Evolutionary conservation across 352 stramenopile genomes (phyloP).

Genomic region (Elongisporangium undulatum): DNA sequence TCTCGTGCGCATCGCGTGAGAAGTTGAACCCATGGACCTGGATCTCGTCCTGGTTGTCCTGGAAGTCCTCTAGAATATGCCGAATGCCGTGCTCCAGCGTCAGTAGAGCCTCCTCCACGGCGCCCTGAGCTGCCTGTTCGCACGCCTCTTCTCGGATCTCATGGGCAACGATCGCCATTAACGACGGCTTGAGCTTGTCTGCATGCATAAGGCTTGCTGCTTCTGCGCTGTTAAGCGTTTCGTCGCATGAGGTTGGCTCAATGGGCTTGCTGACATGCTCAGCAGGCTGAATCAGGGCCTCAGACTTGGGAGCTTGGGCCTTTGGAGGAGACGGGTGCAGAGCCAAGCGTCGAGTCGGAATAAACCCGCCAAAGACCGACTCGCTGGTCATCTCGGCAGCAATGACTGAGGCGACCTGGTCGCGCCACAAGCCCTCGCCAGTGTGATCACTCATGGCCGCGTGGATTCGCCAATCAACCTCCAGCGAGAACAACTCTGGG

Average conservation of each 20-base stretch:
- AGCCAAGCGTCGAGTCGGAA: slow-evolving; percentile 26
- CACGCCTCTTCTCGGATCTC: slow-evolving; percentile 15
- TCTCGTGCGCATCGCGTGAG: slow-evolving; percentile 27
- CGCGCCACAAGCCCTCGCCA: slow-evolving; percentile 28
- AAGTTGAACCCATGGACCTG: slow-evolving; percentile 34
- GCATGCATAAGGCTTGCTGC: not conserved
- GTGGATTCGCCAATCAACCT: slow-evolving; percentile 33
- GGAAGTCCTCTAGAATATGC: slow-evolving; percentile 32
- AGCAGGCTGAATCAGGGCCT: not conserved
- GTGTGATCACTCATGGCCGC: slow-evolving; percentile 14
- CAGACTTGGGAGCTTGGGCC: not conserved
- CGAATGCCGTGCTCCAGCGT: slow-evolving; percentile 45
- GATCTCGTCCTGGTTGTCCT: slow-evolving; percentile 27
- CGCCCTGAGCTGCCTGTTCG: slow-evolving; percentile 13
- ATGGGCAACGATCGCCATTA: slow-evolving; percentile 10
- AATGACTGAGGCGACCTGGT: slow-evolving; percentile 43
- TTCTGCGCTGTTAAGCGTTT: not conserved
- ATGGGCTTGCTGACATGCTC: not conserved
- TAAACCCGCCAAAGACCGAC: slow-evolving; percentile 37
- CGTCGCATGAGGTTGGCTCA: not conserved
- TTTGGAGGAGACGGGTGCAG: slow-evolving; percentile 10
- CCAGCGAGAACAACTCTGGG: slow-evolving; percentile 19
- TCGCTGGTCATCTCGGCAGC: slow-evolving; percentile 55
- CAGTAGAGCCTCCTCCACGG: slow-evolving; percentile 28
- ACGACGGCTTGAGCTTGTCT: not conserved